Conservation (phyloP, 2,329 filamentous ascomycete species). For the Claviceps sorghi region DNA sequence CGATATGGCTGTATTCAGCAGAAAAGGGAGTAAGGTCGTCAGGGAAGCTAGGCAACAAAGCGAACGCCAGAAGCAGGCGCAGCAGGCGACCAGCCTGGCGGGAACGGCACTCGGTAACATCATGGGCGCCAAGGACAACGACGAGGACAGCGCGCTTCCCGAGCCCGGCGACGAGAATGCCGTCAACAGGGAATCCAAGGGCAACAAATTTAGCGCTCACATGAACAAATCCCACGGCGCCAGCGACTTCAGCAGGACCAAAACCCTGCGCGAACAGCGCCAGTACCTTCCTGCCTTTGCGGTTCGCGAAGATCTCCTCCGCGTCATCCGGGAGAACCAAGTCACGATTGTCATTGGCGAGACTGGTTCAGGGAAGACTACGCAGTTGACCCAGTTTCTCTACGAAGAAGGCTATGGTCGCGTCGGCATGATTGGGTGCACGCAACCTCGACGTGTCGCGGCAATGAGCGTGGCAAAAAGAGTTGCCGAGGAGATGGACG, state of each 20-base stretch:
- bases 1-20: conserved; percentile 96
- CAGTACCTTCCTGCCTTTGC: conserved; percentile 93
- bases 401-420: conserved; percentile 90
- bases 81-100: conserved; percentile 84
- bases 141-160: conserved; percentile 77
- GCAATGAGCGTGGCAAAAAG: conserved; percentile 99
- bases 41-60: conserved; percentile 82
- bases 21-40: conserved; percentile 87
- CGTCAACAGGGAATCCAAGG: conserved; percentile 29
- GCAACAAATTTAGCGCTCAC: conserved; percentile 74
- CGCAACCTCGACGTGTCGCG: conserved; percentile 87
- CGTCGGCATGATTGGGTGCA: conserved; percentile 84
- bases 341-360: conserved; percentile 94
- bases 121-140: conserved; percentile 88
- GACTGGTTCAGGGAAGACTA: conserved; percentile 95
- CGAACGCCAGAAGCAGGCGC: conserved; percentile 84
- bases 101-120: conserved; percentile 88
- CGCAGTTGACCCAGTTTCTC: conserved; percentile 89
- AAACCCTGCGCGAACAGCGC: conserved; percentile 77
- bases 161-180: conserved; percentile 54
- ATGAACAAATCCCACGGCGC: conserved; percentile 76
- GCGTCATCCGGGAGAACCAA: conserved; percentile 91
- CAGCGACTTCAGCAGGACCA: conserved; percentile 86
- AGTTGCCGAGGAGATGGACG: conserved; percentile 97
- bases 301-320: conserved; percentile 79